Evolutionary conservation across 805 yeast genomes (phyloP).

Genomic region (Monosporozyma yasuniensis): DNA sequence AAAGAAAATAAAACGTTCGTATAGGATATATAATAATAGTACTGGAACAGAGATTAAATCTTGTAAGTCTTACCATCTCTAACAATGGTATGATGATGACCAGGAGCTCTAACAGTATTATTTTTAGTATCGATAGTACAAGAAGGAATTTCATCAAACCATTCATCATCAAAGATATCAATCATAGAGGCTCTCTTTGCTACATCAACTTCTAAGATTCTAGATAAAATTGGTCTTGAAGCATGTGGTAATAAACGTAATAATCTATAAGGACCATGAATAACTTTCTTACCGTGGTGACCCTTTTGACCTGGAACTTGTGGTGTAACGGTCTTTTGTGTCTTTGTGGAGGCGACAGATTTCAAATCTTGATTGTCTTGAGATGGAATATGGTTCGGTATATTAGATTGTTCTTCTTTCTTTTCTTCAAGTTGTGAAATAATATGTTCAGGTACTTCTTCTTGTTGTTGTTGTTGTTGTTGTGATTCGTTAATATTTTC

Average conservation of each 20-base stretch:
- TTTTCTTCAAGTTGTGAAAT: background rate
- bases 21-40: background rate
- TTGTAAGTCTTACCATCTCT: conserved; percentile 40
- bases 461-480: background rate
- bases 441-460: conserved; percentile 1
- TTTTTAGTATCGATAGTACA: conserved; percentile 47
- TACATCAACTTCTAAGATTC: conserved; percentile 57
- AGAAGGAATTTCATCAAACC: conserved; percentile 55
- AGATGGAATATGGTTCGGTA: background rate
- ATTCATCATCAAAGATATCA: conserved; percentile 58
- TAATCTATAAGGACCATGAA: conserved; percentile 76
- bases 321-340: conserved; percentile 3
- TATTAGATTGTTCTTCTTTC: background rate
- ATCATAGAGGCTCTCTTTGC: conserved; percentile 53
- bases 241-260: conserved; percentile 80
- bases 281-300: conserved; percentile 39
- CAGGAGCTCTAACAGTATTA: conserved; percentile 35
- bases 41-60: background rate
- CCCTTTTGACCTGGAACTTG: conserved; percentile 7
- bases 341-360: conserved; percentile 13
- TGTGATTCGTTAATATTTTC: too few relatives aligned
- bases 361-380: conserved; percentile 8
- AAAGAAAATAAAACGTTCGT: background rate
- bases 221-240: conserved; percentile 63
- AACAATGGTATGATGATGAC: conserved; percentile 44